Base-by-base conservation (phyloP, 2,329 filamentous ascomycete genomes). In the Diaporthe sp. region DNA sequence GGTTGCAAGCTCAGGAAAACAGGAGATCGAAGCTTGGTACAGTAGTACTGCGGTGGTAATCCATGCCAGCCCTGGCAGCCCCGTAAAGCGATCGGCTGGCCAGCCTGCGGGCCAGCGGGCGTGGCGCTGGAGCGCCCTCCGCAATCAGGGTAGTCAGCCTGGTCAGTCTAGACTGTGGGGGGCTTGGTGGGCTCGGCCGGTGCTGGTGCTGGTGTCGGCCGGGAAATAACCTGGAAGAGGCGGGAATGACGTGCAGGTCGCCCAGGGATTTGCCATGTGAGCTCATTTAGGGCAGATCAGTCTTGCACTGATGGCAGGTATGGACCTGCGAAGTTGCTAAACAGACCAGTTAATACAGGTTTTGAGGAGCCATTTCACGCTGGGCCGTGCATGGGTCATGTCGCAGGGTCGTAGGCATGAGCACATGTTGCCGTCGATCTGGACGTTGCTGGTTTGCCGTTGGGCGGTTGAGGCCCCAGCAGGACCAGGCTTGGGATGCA, bases 181-280 rank as follows among this genome's bases (percentile, higher is more conserved):
- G 7, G 15, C 58, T 28, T 35, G 45, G 64, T 67, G 61, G 61
- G 61, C 61, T 67, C 61, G 61, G 61, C 61, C 45, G 61, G 45
- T 45, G 40, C 8, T 66, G 61, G 45, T 45, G 40, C 8, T 66
- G 61, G 61, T 38, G 22, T 70, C 33, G 54, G 42, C 45, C 55
- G 50, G 28, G 40, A 52, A 54, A 67, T 66, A 72, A 74, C 73
- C 73, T 71, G 69, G 58, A 72, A 74, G 73, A 57, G 69, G 73
- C 73, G 73, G 19, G 57, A 10, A 72, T 72, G 73, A 74, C 73
- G 69, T 72, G 68, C 58, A 60, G 60, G 19, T 28, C 35, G 4
- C 19, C 52, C 73, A 57, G 40, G 70, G 64, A 68, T 64, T 64
- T 33, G 57, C 35, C 35, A 72, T 64, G 70, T 68, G 64, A 40